Evolutionary conservation across 2,329 filamentous ascomycete species (phyloP), one percentile per base, ranked within the genome.

Genomic region (Xylariaceae sp.): DNA sequence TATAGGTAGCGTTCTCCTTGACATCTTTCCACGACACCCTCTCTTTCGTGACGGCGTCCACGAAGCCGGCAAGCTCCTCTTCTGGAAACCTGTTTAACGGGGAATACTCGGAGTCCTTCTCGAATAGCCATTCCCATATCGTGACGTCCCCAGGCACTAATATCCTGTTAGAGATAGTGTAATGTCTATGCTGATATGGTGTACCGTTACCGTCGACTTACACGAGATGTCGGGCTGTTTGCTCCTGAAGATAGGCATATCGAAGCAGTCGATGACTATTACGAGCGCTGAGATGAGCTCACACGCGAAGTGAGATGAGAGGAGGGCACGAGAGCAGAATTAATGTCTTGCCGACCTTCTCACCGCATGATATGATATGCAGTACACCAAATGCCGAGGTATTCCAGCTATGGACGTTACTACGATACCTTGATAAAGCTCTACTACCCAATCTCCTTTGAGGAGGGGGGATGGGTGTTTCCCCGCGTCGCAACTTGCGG

Each of bases 21-120:
- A 86, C 74, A 34, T 83, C 71, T n/a, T 70, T 68, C 73, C 78
- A 87, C 54, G 75, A 76, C 30, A 87, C 71, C 11, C 78, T 75
- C 54, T 84, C 78, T 56, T 80, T 78, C 0, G 82, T 86, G 6
- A 73, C 68, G 3, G 78, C 83, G 68, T 87, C 81, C 27, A 61
- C 46, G 46, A 56, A 62, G 1, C 58, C 64, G 4, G 63, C 62
- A 8, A 65, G 57, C 30, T 66, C 59, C 1, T 60, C 48, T 32
- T 58, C 61, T 8, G 56, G 60, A 51, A 60, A 61, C 30, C 52
- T 60, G 30, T 60, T 62, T 12, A 65, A 47, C 2, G 64, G 64
- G 26, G 58, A 65, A 32, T 58, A 47, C 12, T 48, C 40, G 2
- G 64, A 65, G 12, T 54, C 48, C 9, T 61, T 51, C 6, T 60